Evolutionary conservation across 225 moss, liverwort and hornwort species (phyloP).

Genomic region (Sphagnum contortum): DNA sequence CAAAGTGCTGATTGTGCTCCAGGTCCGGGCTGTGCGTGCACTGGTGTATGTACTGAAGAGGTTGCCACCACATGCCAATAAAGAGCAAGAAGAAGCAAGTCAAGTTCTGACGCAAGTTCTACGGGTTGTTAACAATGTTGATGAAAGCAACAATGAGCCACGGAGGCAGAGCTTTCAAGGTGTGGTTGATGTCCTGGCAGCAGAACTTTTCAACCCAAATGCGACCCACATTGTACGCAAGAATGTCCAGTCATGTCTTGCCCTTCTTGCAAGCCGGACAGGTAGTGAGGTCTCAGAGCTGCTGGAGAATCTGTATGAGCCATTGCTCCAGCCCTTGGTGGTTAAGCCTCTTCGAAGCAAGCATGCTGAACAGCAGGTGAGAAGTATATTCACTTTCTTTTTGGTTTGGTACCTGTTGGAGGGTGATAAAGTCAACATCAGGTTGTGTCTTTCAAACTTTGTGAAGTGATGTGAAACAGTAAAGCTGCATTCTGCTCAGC

Average conservation of each 20-base stretch:
- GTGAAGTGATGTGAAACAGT: no score
- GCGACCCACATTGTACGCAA: conserved; percentile 88
- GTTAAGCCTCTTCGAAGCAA: conserved; percentile 89
- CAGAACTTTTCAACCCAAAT: conserved; percentile 94
- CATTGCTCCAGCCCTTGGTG: conserved; percentile 79
- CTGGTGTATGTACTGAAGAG: conserved; percentile 93
- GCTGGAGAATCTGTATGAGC: conserved; percentile 83
- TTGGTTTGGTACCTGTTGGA: no score
- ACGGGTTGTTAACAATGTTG: conserved; percentile 96
- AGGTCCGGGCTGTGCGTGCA: conserved; percentile 92
- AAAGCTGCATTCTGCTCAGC: no score
- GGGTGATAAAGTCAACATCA: no score
- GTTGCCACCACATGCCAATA: conserved; percentile 92
- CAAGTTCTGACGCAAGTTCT: conserved; percentile 97
- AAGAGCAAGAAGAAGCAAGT: conserved; percentile 98
- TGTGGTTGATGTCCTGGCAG: conserved; percentile 93
- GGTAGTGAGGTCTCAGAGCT: conserved; percentile 99
- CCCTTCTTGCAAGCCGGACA: conserved; percentile 92
- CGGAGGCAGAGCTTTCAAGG: conserved; percentile 94
- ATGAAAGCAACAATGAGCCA: conserved; percentile 93
- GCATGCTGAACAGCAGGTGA: conserved; percentile 94
- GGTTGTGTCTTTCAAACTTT: no score
- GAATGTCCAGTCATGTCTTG: conserved; percentile 98
- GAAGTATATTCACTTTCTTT: not conserved
- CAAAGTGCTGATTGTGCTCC: not conserved